These are phyloP conservation scores for Apostasia shenzhenica DNA, from an alignment of 106 monocot genomes.

Conservation along the genomic window DNA sequence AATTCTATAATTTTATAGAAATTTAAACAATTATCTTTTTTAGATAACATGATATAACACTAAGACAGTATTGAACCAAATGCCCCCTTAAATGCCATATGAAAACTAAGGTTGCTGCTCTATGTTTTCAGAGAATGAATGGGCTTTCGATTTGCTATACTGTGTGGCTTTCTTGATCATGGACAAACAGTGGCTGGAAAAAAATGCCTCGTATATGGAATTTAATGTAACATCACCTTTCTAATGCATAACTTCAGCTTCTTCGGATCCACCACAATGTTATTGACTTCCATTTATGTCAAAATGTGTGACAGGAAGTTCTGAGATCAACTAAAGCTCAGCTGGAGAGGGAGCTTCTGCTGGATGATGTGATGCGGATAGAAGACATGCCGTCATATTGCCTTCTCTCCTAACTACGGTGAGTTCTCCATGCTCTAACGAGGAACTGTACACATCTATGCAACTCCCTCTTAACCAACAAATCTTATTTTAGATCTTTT, in stretches of 20 bases:
- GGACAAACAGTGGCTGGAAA: constrained; percentile 54
- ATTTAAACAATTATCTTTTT: too few relatives aligned
- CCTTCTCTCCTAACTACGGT: constrained; percentile 28
- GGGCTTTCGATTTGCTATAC: constrained; percentile 61
- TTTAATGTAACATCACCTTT: constrained; percentile 34
- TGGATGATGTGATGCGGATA: constrained; percentile 49
- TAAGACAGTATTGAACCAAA: too few relatives aligned
- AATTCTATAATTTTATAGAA: too few relatives aligned
- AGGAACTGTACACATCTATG: background rate
- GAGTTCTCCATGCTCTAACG: background rate
- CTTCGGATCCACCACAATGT: background rate
- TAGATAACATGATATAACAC: too few relatives aligned
- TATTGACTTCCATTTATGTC: background rate
- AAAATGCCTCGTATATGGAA: constrained; percentile 56
- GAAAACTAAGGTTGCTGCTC: background rate
- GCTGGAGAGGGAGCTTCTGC: constrained; percentile 43
- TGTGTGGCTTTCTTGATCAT: constrained; percentile 58
- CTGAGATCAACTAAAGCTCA: constrained; percentile 37
- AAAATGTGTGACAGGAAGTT: constrained; percentile 30
- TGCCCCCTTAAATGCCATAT: too few relatives aligned
- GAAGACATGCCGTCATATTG: constrained; percentile 55
- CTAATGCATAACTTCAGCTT: background rate
- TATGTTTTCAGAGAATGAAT: constrained; percentile 31
- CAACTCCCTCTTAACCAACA: background rate
- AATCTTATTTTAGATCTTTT: background rate